Evolutionary conservation across 352 stramenopile genomes (phyloP), one percentile per base, ranked within the genome.

Genomic region (Pythium grandisporangium): DNA sequence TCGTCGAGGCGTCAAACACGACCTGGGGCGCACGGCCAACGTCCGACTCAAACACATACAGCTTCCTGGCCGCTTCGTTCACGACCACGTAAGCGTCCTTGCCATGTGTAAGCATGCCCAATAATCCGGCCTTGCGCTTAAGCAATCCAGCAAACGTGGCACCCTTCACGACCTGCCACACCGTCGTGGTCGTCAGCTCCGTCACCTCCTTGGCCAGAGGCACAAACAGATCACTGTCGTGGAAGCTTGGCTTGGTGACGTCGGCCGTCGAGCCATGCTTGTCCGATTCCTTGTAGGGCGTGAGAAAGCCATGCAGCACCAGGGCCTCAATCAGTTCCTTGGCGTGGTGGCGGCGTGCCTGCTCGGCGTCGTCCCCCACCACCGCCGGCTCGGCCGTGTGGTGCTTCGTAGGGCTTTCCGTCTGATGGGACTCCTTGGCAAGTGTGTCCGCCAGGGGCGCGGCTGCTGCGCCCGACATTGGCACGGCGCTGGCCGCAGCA

Each of bases 111-210:
- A 83, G 66, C 33, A 56, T 55, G n/a, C 54, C 58, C 30, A 83
- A 53, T n/a, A 79, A 55, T 1, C 70, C 66, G 13, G 70, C 70
- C 54, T 79, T 83, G 37, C 70, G 70, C 51, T 79, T 83, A 12
- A 83, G 44, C 37, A 63, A 19, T 16, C 17, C 39, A 2, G 51
- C 51, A 35, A 49, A 58, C 13, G 49, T 32, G 0, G 44, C 39
- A 34, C 51, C 51, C 5, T 58, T 44, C 5, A 45, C 38, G 27
- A 53, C 20, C 10, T 48, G 20, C 51, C 51, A 58, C 30, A 58
- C 50, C 50, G 30, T 62, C 51, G 39, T 59, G 29, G 66, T 55
- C 39, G 61, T 57, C 12, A 50, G 52, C 24, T 66, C 56, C 7
- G 65, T 55, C 35, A 80, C 51, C 8, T 58, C 51, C 16, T 56